Conservation (phyloP, 441 rosid genomes). For the Bocquillonia castaneifolia region DNA sequence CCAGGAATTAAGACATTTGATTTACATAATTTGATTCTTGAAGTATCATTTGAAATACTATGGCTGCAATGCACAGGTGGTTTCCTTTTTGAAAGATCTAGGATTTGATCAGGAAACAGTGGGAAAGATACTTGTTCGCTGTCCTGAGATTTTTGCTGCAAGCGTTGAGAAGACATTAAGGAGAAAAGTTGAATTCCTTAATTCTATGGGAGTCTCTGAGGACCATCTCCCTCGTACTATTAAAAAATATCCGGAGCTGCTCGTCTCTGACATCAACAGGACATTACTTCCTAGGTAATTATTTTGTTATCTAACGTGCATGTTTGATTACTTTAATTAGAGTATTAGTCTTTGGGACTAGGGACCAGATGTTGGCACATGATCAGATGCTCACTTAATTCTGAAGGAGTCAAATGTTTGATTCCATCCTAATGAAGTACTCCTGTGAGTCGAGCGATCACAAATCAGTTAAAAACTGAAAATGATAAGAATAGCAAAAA, state of each 20-base stretch:
- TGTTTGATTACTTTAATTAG: background rate
- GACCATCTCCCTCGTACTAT: conserved; percentile 59
- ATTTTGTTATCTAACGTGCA: background rate
- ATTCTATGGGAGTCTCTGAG: conserved; percentile 47
- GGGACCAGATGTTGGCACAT: too few species aligned
- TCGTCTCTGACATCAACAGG: conserved; percentile 52
- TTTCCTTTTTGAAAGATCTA: conserved; percentile 51
- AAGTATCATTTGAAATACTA: conserved; percentile 5
- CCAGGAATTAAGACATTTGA: background rate
- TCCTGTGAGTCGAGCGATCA: too few species aligned
- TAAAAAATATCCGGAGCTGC: conserved; percentile 81
- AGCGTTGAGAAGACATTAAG: conserved; percentile 55
- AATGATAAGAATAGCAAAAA: too few species aligned
- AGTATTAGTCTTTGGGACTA: too few species aligned
- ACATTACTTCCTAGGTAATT: conserved; percentile 70
- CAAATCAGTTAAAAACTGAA: too few species aligned
- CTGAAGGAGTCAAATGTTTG: too few species aligned
- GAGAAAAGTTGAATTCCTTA: conserved; percentile 60
- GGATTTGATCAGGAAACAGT: conserved; percentile 56
- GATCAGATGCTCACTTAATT: too few species aligned
- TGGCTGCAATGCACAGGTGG: conserved; percentile 40
- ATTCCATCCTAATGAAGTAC: too few species aligned
- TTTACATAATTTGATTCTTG: background rate
- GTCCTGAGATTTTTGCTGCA: conserved; percentile 76
- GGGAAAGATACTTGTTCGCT: conserved; percentile 59